Conservation (phyloP, 2,329 filamentous ascomycete genomes). For the Aspergillus sp. region DNA sequence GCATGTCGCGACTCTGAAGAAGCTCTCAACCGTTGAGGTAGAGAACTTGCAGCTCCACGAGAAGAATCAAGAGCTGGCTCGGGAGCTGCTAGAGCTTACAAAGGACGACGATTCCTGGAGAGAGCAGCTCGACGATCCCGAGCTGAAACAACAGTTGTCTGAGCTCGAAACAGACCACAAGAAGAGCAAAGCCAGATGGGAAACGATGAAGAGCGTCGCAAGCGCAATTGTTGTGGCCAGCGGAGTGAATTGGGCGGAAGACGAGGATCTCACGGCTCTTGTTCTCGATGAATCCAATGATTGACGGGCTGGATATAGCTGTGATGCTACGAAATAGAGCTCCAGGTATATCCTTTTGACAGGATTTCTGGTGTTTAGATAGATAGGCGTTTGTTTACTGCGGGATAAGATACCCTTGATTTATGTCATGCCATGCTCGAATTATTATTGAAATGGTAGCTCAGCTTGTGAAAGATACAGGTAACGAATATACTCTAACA, state of each 20-base stretch:
- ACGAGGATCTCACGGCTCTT: conserved; percentile 66
- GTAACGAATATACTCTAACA: neutral
- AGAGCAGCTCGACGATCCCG: conserved; percentile 55
- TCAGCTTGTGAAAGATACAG: neutral
- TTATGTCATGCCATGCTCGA: neutral
- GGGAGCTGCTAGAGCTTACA: conserved; percentile 63
- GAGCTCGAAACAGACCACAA: conserved; percentile 60
- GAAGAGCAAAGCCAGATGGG: conserved; percentile 65
- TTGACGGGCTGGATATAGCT: conserved; percentile 22
- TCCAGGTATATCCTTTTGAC: neutral
- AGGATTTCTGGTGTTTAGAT: neutral
- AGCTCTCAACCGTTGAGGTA: conserved; percentile 58
- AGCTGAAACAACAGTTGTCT: conserved; percentile 56
- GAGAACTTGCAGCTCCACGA: conserved; percentile 57
- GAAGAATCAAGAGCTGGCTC: conserved; percentile 63
- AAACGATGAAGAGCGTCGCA: conserved; percentile 74
- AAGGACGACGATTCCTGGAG: conserved; percentile 53
- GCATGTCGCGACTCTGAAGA: conserved; percentile 52
- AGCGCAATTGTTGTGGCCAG: conserved; percentile 78
- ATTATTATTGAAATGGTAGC: neutral
- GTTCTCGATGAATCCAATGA: conserved; percentile 69
- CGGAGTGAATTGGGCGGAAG: conserved; percentile 76
- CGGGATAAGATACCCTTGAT: conserved; percentile 2
- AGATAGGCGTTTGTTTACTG: conserved; percentile 13
- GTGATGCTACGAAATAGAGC: neutral